These are phyloP conservation scores for Hypoxylon lienhwacheense DNA, from an alignment of 495 filamentous ascomycete species.

Conservation along the genomic window DNA sequence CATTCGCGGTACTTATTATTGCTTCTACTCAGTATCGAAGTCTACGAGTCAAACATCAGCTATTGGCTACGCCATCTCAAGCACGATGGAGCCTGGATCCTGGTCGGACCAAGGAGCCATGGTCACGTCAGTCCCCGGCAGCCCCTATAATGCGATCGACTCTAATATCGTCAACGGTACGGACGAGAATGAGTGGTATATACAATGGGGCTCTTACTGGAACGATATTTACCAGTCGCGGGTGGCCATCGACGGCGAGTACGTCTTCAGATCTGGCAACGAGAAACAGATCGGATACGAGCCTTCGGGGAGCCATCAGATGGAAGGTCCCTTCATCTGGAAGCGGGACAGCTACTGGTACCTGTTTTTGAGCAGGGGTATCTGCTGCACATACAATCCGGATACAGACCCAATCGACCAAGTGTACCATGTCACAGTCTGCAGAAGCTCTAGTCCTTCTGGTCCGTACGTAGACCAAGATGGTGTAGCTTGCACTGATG, in stretches of 20 bases:
- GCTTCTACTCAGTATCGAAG: slow-evolving; percentile 56
- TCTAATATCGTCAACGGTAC: slow-evolving; percentile 55
- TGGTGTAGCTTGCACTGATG: slow-evolving; percentile 54
- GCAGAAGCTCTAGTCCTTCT: slow-evolving; percentile 53
- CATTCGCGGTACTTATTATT: slow-evolving; percentile 54
- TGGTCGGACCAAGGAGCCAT: slow-evolving; percentile 56
- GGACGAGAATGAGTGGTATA: slow-evolving; percentile 45
- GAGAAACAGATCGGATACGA: slow-evolving; percentile 57
- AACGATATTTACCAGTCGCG: slow-evolving; percentile 60
- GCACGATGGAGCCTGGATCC: slow-evolving; percentile 56
- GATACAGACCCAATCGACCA: slow-evolving; percentile 45
- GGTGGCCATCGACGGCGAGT: slow-evolving; percentile 42
- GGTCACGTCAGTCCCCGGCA: slow-evolving; percentile 40
- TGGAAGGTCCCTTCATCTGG: slow-evolving; percentile 60
- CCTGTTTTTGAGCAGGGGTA: slow-evolving; percentile 59
- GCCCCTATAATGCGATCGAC: slow-evolving; percentile 66
- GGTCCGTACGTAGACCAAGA: slow-evolving; percentile 58
- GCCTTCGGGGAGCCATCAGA: slow-evolving; percentile 45
- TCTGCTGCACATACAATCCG: slow-evolving; percentile 54
- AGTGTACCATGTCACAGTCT: slow-evolving; percentile 65
- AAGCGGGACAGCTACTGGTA: slow-evolving; percentile 60
- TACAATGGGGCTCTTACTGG: slow-evolving; percentile 70
- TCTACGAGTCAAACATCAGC: slow-evolving; percentile 59
- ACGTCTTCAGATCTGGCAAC: slow-evolving; percentile 42
- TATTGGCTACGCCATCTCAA: slow-evolving; percentile 65